Conservation (phyloP, 129 eudicot genomes). For the Arctium minus region DNA sequence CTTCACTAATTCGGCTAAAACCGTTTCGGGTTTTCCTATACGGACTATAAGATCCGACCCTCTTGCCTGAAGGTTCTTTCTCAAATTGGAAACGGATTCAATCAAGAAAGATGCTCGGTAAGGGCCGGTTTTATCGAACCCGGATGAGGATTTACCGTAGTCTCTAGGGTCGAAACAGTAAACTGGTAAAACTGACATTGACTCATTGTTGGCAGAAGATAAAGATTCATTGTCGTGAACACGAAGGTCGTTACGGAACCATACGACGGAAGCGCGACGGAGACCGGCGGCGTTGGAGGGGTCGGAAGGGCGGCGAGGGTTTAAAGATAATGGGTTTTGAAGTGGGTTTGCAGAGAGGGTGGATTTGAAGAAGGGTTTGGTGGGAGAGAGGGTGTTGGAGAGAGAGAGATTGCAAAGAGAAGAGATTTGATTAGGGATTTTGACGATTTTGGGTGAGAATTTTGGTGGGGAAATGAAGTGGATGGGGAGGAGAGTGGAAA, state of each 20-base stretch:
- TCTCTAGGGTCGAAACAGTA: conserved; percentile 91
- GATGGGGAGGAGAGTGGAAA: conserved; percentile 57
- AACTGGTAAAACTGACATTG: conserved; percentile 69
- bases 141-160: conserved; percentile 76
- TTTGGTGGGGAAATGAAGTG: conserved; percentile 43
- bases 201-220: conserved; percentile 67
- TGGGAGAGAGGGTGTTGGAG: conserved; percentile 22
- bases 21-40: conserved; percentile 73
- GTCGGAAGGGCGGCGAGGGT: conserved; percentile 78
- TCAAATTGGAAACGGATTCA: conserved; percentile 59
- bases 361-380: conserved; percentile 43
- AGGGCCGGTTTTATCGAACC: conserved; percentile 92
- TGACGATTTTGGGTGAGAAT: conserved; percentile 31
- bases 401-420: conserved; percentile 38
- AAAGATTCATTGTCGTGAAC: conserved; percentile 76
- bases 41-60: conserved; percentile 88
- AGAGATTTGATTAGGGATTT: conserved; percentile 56
- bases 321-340: conserved; percentile 51
- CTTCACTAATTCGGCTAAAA: conserved; percentile 64
- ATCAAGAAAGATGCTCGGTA: conserved; percentile 68
- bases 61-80: conserved; percentile 57
- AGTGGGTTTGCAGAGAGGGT: conserved; percentile 67
- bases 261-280: conserved; percentile 68
- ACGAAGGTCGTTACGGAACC: conserved; percentile 92
- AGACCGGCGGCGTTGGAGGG: conserved; percentile 60